Evolutionary conservation across 768 basidiomycete genomes (phyloP).

Genomic region (Hygrocybe coccinea): DNA sequence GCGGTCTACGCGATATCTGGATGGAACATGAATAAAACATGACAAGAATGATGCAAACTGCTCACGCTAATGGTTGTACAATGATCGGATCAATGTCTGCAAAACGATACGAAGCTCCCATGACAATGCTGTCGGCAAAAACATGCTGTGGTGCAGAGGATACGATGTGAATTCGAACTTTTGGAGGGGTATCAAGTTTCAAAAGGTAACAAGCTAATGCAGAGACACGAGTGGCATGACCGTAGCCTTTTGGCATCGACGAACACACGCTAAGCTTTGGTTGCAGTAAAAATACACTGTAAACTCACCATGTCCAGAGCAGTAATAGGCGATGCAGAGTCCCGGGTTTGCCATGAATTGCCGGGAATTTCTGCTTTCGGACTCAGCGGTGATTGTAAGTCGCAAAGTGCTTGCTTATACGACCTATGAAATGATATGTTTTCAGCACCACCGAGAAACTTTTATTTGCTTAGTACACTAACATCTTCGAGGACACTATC

Average conservation of each 20-base stretch:
- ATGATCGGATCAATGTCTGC: constrained; percentile 77
- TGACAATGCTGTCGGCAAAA: constrained; percentile 57
- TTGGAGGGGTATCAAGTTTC: constrained; percentile 25
- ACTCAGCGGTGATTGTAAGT: no score
- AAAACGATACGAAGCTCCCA: constrained; percentile 63
- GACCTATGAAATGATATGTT: no score
- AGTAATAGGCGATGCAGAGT: constrained; percentile 59
- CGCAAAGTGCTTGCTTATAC: no score
- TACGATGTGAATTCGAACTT: constrained; percentile 62
- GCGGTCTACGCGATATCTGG: constrained; percentile 69
- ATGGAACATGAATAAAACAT: no score
- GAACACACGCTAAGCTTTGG: background rate
- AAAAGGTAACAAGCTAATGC: constrained; percentile 63
- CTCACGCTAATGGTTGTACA: constrained; percentile 74
- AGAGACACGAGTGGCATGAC: constrained; percentile 80
- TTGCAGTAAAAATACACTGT: no score
- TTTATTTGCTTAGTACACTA: no score
- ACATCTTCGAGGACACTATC: no score
- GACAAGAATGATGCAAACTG: no score
- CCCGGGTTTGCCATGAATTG: constrained; percentile 20
- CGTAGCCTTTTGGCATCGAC: constrained; percentile 50
- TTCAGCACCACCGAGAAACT: no score
- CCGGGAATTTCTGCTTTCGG: no score
- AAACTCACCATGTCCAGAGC: constrained; percentile 64
- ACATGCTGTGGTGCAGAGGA: constrained; percentile 73